Conservation (phyloP, 352 stramenopile genomes). For the Phytophthora megakarya region DNA sequence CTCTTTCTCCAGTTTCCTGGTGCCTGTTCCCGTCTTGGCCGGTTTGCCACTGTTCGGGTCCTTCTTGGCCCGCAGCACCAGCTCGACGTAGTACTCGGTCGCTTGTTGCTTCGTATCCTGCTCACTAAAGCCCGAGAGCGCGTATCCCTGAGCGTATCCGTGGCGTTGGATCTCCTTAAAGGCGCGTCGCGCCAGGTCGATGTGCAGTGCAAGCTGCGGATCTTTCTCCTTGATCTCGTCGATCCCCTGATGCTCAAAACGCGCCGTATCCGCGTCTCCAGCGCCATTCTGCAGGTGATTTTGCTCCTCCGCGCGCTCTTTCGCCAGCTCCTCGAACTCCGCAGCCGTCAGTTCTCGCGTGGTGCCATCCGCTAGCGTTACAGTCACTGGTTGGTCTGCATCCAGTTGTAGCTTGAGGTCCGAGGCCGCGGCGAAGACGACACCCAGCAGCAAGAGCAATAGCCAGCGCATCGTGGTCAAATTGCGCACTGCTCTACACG, state of each 20-base stretch:
- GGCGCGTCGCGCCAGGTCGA: constrained; percentile 46
- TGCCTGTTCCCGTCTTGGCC: constrained; percentile 33
- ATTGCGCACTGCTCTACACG: constrained; percentile 9
- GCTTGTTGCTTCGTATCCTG: constrained; percentile 22
- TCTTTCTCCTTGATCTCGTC: constrained; percentile 48
- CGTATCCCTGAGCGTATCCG: constrained; percentile 61
- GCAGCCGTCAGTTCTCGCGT: constrained; percentile 50
- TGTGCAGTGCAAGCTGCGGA: constrained; percentile 54
- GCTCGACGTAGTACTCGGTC: constrained; percentile 36
- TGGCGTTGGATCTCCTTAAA: constrained; percentile 63
- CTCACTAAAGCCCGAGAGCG: constrained; percentile 62
- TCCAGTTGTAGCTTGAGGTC: constrained; percentile 33
- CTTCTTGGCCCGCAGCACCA: constrained; percentile 33
- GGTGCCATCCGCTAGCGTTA: constrained; percentile 51
- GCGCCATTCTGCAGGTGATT: constrained; percentile 33
- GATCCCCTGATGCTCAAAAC: constrained; percentile 38
- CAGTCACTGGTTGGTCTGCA: constrained; percentile 30
- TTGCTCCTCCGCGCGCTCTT: constrained; percentile 41
- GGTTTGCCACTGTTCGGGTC: constrained; percentile 27
- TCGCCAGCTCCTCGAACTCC: constrained; percentile 47
- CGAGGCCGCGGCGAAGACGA: not conserved
- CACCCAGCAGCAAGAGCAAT: constrained; percentile 13
- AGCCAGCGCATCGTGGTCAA: not conserved
- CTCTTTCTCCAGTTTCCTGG: constrained; percentile 26
- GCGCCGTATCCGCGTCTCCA: constrained; percentile 16